Percentiles rank a stretch among this genome's conserved stretches.
These are phyloP conservation scores for Aspergillus udagawae DNA, from an alignment of 2,329 filamentous ascomycete genomes.

Conservation along the genomic window DNA sequence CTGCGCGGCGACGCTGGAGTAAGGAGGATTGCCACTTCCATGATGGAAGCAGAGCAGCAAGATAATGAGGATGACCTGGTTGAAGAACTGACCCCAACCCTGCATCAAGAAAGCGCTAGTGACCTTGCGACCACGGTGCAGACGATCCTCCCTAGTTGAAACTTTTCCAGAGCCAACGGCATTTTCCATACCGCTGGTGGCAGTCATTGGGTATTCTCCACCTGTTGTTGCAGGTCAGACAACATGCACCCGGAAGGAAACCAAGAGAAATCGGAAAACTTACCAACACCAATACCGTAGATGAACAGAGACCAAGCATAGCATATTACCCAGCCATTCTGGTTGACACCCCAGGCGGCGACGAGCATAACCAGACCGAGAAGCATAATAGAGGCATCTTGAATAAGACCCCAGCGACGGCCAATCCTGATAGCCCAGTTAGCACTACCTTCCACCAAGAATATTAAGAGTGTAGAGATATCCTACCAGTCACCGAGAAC, in stretches of 20 bases:
- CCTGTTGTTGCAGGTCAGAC: slow-evolving; percentile 49
- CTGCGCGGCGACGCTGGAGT: slow-evolving; percentile 72
- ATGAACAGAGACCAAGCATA: slow-evolving; percentile 95
- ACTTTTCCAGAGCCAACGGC: slow-evolving; percentile 79
- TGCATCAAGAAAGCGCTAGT: slow-evolving; percentile 97
- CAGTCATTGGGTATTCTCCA: slow-evolving; percentile 95
- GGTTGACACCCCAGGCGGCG: slow-evolving; percentile 78
- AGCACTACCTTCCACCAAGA: background rate
- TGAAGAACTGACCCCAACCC: slow-evolving; percentile 94
- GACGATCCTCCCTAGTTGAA: slow-evolving; percentile 85
- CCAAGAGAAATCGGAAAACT: slow-evolving; percentile 2
- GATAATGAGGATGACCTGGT: slow-evolving; percentile 85
- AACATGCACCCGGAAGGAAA: background rate
- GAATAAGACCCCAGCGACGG: slow-evolving; percentile 90
- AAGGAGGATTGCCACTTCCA: slow-evolving; percentile 70
- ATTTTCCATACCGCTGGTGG: slow-evolving; percentile 91
- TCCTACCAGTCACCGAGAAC: slow-evolving; percentile 65
- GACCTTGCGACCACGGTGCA: slow-evolving; percentile 93
- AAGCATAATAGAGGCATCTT: slow-evolving; percentile 94
- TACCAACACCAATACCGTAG: slow-evolving; percentile 62
- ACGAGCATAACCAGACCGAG: slow-evolving; percentile 87
- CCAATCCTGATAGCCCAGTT: slow-evolving; percentile 60
- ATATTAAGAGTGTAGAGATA: background rate
- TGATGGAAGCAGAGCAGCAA: slow-evolving; percentile 85
- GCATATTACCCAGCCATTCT: slow-evolving; percentile 95